Evolutionary conservation across 139 green algal genomes (phyloP), one percentile per base, ranked within the genome.

Genomic region (Chlamydomonas schloesseri): DNA sequence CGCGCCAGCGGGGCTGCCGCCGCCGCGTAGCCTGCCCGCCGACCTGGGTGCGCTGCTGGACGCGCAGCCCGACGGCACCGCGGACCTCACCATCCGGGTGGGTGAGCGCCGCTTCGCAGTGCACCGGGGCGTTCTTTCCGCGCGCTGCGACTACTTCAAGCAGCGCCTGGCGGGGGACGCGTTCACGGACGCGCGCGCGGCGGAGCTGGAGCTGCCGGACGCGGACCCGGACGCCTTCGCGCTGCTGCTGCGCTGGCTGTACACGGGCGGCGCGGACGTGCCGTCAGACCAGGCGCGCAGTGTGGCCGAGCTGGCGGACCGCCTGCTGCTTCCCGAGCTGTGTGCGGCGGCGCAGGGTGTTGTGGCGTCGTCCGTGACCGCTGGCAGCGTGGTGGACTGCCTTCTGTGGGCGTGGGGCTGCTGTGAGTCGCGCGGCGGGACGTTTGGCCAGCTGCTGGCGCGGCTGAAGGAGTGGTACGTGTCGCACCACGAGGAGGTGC

Each of bases 321-420:
- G 68, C 33, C 68, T 73, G 34, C 68, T 50, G 68, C 68, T 73
- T 34, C 68, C 68, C 33, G 33, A 29, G 68, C 68, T 73, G 68
- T 73, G 68, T 33, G 10, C 15, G 15, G 14, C 4, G 33, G 68
- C 34, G 20, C 33, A 47, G 68, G 33, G 10, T 1, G 17, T 29
- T 9, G 18, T 73, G 68, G 14, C 28, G 33, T 14, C 34, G 33
- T 9, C 14, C 3, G 65, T 71, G 65, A 26, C n/a, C 6, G n/a
- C 65, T 0, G 31, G 31, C n/a, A 71, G 14, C 11, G 65, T 71
- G 65, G 65, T 71, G 65, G 65, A 42, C n/a, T 26, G 14, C 26
- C 65, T 71, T 29, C n/a, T 71, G n/a, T 71, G 65, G 65, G 60
- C 60, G 29, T 6, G 23, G 29, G 14, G 64, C n/a, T 21, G n/a